These are phyloP conservation scores for Albifimbria verrucaria DNA, from an alignment of 2,329 filamentous ascomycete species.

Conservation along the genomic window DNA sequence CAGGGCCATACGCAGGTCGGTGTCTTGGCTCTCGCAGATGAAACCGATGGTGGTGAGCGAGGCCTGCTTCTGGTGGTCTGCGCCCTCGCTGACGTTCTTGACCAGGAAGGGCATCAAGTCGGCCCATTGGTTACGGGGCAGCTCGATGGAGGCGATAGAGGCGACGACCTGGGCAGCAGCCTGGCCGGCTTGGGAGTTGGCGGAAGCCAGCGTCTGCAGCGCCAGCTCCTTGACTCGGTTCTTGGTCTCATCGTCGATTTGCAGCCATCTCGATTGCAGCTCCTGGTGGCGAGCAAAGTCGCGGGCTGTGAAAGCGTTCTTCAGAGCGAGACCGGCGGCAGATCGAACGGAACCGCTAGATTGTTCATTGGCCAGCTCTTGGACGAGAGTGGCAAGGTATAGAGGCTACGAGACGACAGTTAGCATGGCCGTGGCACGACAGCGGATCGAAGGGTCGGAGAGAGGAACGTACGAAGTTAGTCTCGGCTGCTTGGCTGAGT, in stretches of 20 bases:
- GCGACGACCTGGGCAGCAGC: slow-evolving; percentile 94
- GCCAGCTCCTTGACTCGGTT: slow-evolving; percentile 82
- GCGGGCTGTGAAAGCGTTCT: slow-evolving; percentile 96
- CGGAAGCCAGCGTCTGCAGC: slow-evolving; percentile 80
- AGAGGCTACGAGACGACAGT: slow-evolving; percentile 60
- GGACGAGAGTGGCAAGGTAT: slow-evolving; percentile 89
- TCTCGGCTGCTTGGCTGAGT: slow-evolving; percentile 86
- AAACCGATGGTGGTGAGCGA: slow-evolving; percentile 96
- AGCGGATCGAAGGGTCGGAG: slow-evolving; percentile 11
- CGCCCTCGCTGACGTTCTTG: slow-evolving; percentile 85
- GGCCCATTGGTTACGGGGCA: slow-evolving; percentile 89
- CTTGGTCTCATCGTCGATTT: slow-evolving; percentile 79
- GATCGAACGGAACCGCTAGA: slow-evolving; percentile 81
- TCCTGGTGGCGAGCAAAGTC: slow-evolving; percentile 84
- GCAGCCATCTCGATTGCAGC: slow-evolving; percentile 90
- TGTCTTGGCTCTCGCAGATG: slow-evolving; percentile 93
- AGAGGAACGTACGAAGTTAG: slow-evolving; percentile 75
- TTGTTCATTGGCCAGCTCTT: slow-evolving; percentile 89
- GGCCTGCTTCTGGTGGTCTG: slow-evolving; percentile 86
- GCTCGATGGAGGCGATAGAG: slow-evolving; percentile 89
- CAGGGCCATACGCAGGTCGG: slow-evolving; percentile 77
- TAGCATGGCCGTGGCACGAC: slow-evolving; percentile 18
- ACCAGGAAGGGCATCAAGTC: slow-evolving; percentile 88
- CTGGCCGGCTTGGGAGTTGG: slow-evolving; percentile 77
- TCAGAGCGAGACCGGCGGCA: slow-evolving; percentile 92